Conservation (phyloP, 345 rosid species). For the Citropsis articulata region DNA sequence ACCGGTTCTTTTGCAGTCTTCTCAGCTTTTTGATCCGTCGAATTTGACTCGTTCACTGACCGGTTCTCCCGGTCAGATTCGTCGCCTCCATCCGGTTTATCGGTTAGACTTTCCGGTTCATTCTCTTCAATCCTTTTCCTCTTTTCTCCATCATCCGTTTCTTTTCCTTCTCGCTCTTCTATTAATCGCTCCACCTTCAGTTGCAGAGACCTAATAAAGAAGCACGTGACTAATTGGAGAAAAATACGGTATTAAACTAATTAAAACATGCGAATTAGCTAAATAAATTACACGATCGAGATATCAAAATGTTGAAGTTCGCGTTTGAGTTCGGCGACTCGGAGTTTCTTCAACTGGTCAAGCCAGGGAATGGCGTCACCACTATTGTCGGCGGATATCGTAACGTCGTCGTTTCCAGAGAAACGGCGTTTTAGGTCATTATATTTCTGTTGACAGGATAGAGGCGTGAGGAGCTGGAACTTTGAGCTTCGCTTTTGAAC, state of each 20-base stretch:
- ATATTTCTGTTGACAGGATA: conserved; percentile 43
- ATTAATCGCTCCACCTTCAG: conserved; percentile 43
- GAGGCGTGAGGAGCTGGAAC: conserved; percentile 35
- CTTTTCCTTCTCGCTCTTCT: conserved; percentile 34
- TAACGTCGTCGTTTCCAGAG: conserved; percentile 10
- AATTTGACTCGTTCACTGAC: conserved; percentile 53
- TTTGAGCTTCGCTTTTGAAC: conserved; percentile 38
- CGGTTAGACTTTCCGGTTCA: conserved; percentile 11
- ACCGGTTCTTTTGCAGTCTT: conserved; percentile 17
- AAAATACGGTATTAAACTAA: neutral
- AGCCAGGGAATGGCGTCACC: conserved; percentile 34
- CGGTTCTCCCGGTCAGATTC: conserved; percentile 28
- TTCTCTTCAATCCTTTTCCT: conserved; percentile 11
- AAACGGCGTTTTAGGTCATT: conserved; percentile 52
- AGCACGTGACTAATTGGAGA: neutral
- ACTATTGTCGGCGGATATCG: neutral
- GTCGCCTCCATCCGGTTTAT: conserved; percentile 19
- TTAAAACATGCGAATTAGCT: neutral
- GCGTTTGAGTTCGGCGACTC: conserved; percentile 64
- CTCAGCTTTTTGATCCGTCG: conserved; percentile 36
- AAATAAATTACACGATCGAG: conserved; percentile 45
- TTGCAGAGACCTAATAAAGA: conserved; percentile 41
- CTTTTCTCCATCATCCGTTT: conserved; percentile 10
- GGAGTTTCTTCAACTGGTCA: conserved; percentile 52
- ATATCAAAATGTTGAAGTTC: conserved; percentile 58